A percentile compares a stretch with the other conserved stretches of the same genome.
Evolutionary conservation across 78 protist genomes (phyloP).

Genomic region (Diacronema lutheri): DNA sequence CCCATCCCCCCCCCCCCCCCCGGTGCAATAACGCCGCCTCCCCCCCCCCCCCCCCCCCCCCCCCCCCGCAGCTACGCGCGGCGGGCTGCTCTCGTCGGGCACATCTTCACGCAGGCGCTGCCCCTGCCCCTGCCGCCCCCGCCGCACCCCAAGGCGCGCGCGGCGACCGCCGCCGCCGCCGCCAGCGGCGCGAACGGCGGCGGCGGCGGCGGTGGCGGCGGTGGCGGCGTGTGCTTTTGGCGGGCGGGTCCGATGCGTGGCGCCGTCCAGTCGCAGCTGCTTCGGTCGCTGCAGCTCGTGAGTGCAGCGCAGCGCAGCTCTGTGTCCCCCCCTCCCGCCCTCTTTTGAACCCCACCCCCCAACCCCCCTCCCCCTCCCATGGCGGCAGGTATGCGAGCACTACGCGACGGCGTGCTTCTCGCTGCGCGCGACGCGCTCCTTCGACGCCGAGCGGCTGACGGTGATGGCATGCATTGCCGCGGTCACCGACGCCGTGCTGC

Average conservation of each 20-base stretch:
- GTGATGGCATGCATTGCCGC: slow-evolving; percentile 33
- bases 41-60: no score
- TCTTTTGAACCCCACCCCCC: no score
- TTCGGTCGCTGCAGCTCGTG: not conserved
- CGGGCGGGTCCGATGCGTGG: slow-evolving; percentile 1
- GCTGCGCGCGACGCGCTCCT: not conserved
- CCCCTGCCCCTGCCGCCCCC: slow-evolving; percentile 27
- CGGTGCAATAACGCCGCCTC: no score
- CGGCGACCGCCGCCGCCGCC: no score
- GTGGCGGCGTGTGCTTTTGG: slow-evolving; percentile 9
- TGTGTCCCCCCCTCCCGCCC: no score
- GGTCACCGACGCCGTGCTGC: slow-evolving; percentile 37
- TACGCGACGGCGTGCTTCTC: slow-evolving; percentile 28
- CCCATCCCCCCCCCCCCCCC: no score
- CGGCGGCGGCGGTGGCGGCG: not conserved
- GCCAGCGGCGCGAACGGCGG: no score
- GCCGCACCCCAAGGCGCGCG: no score
- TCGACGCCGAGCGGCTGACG: slow-evolving; percentile 35
- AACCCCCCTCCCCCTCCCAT: no score
- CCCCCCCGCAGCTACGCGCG: no score
- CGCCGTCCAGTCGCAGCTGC: slow-evolving; percentile 27
- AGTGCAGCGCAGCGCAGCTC: no score
- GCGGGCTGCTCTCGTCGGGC: slow-evolving; percentile 10
- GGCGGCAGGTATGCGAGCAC: slow-evolving; percentile 25
- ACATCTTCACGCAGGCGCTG: slow-evolving; percentile 28